A percentile compares a stretch with the other conserved stretches of the same genome.
phyloP scores from a whole-genome alignment of 2,329 filamentous ascomycete genomes.

The Epichloe sibirici region DNA sequence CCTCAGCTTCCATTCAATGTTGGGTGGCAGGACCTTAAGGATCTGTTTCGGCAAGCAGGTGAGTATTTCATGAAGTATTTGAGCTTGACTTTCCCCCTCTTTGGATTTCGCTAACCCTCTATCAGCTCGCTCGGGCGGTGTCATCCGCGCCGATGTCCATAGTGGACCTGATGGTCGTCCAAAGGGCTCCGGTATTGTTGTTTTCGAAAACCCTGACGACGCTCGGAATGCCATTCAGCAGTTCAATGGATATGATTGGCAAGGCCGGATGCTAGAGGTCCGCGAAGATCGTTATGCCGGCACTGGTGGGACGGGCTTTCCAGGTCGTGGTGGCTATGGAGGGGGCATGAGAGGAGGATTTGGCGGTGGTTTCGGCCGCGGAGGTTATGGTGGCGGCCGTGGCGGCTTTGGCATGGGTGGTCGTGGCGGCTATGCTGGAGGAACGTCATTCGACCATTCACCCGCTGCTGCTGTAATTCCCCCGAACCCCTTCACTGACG shows the following conservation, averaged over 20 bases:
- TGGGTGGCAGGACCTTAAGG: constrained; percentile 98
- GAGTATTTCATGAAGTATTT: constrained; percentile 29
- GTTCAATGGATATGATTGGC: constrained; percentile 99
- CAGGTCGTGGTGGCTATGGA: constrained; percentile 47
- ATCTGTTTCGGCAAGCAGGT: constrained; percentile 97
- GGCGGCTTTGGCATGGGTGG: constrained; percentile 31
- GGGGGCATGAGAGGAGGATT: constrained; percentile 47
- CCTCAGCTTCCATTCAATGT: constrained; percentile 86
- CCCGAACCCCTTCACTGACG: constrained; percentile 90
- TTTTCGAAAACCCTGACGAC: constrained; percentile 90
- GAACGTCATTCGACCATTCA: constrained; percentile 37
- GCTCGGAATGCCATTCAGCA: constrained; percentile 92
- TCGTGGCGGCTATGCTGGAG: constrained; percentile 28
- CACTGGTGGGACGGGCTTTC: constrained; percentile 41
- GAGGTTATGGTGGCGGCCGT: constrained; percentile 37
- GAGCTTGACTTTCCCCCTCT: background rate
- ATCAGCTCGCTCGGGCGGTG: constrained; percentile 51
- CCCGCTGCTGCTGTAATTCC: constrained; percentile 35
- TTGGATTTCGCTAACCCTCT: background rate
- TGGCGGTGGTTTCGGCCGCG: constrained; percentile 41
- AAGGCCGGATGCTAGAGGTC: constrained; percentile 84
- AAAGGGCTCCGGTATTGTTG: constrained; percentile 94
- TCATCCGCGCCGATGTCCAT: constrained; percentile 93
- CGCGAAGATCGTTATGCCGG: constrained; percentile 90
- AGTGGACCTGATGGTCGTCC: constrained; percentile 81